Evolutionary conservation across 75 land plant genomes (phyloP), one percentile per base, ranked within the genome.

Genomic region (Selaginella tamariscina): DNA sequence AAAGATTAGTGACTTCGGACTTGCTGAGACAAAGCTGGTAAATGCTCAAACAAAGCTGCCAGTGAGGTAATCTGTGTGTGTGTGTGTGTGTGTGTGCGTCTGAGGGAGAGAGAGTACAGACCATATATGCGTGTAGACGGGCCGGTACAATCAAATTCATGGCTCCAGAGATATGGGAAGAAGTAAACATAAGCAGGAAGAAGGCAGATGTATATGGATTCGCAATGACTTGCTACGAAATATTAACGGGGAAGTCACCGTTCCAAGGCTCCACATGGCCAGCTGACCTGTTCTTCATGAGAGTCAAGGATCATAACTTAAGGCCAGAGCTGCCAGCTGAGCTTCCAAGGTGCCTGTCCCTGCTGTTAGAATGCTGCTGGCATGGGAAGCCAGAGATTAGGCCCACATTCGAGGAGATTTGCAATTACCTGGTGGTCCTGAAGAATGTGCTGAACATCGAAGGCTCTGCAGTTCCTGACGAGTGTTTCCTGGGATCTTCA

Each of bases 191-290:
- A 20, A 54, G 54, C 69, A 1, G 8, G 18, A 67, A 67, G 33
- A 54, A 39, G 54, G 69, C 69, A 21, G 69, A 67, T 24, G 69
- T 49, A 29, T 67, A 67, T 54, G 33, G 69, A 33, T 67, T 67
- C 15, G 69, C 44, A 31, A 67, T 67, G 69, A 18, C 18, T n/a
- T 67, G 69, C 69, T 49, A 67, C 24, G 69, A 67, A 54, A 29
- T 67, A 24, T 33, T 67, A 23, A 22, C 69, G n/a, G 69, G 69
- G 2, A 67, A 67, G 69, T 20, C 2, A 27, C 69, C 69, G 30
- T 67, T 67, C 69, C 1, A 44, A n/a, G 69, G 18, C 29, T 23
- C 2, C 21, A 0, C 62, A 2, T 2, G 26, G 2, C 29, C 67
- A 21, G 44, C 49, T 5, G 49, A 5, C 49, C 11, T 5, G 15